Conservation (phyloP, 495 filamentous ascomycete genomes). For the Lasiosphaeria miniovina region DNA sequence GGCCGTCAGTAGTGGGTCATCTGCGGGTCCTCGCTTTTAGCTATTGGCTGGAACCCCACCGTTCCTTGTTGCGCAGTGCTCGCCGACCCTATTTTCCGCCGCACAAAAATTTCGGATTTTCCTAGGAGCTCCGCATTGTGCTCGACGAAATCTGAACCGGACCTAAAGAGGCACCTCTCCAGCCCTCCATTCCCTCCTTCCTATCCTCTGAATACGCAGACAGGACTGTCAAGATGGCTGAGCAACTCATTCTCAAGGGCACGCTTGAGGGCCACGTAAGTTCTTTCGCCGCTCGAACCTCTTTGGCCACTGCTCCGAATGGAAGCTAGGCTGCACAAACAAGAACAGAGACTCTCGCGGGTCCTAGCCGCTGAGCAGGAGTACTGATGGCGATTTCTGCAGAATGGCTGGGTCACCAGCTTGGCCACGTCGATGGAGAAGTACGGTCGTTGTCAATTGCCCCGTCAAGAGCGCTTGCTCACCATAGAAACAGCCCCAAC, state of each 20-base stretch:
- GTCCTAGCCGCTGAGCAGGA: background rate
- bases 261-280: slow-evolving; percentile 92
- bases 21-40: background rate
- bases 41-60: slow-evolving; percentile 23
- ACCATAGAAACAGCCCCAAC: slow-evolving; percentile 72
- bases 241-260: slow-evolving; percentile 95
- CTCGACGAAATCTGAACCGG: slow-evolving; percentile 27
- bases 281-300: slow-evolving; percentile 17
- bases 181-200: slow-evolving; percentile 35
- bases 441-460: slow-evolving; percentile 44
- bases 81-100: slow-evolving; percentile 37
- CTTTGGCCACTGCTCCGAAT: background rate
- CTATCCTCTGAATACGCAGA: slow-evolving; percentile 32
- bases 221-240: slow-evolving; percentile 65
- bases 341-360: background rate
- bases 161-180: slow-evolving; percentile 25
- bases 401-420: slow-evolving; percentile 74
- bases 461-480: slow-evolving; percentile 23
- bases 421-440: slow-evolving; percentile 99
- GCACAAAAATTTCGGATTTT: slow-evolving; percentile 41
- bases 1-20: background rate
- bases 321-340: background rate
- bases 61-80: slow-evolving; percentile 2
- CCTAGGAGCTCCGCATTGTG: slow-evolving; percentile 24
- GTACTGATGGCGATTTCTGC: slow-evolving; percentile 16